Evolutionary conservation across 1,284 basidiomycete species (phyloP), one percentile per base, ranked within the genome.

Genomic region (Ceratobasidium sp.): DNA sequence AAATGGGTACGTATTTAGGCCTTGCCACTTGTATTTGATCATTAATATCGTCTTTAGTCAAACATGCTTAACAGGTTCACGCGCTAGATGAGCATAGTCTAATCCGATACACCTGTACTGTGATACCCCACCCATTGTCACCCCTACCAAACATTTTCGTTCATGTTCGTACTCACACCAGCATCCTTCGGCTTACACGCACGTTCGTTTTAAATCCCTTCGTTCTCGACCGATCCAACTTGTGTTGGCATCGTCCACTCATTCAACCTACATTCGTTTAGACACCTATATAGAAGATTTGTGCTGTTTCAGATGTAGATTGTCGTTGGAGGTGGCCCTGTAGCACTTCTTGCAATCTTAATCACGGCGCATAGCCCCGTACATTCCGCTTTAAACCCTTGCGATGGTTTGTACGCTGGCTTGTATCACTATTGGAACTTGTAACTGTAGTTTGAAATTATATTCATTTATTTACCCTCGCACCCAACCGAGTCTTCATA

Each of bases 1-100:
- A 64, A 64, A 64, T 64, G 60, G 60, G 60, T 64, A 30, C 23
- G 50, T 64, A 53, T 5, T 16, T 14, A 11, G 33, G 11, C 33
- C 11, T 11, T 6, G 2, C 8, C 16, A 8, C 30, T 23, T 11
- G n/a, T n/a, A 27, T 11, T 33, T 60, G 5, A 29, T n/a, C 11
- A 30, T 11, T 13, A 16, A 42, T 36, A 25, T 33, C 50, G 21
- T 39, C 59, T 5, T 6, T 53, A 64, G 60, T 64, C 60, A 9
- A 64, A 54, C 49, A 64, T 64, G 60, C 60, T 64, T 16, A 64
- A 36, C 50, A 64, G 53, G 60, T 64, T 64, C 50, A 54, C 60
- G 27, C 60, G 60, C 9, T 64, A 64, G 25, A 30, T 19, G 60
- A 30, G 27, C 57, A 49, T 27, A 36, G 27, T 6, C 33, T 36